Conservation (phyloP, 345 rosid genomes). For the Rhizophora apiculata region DNA sequence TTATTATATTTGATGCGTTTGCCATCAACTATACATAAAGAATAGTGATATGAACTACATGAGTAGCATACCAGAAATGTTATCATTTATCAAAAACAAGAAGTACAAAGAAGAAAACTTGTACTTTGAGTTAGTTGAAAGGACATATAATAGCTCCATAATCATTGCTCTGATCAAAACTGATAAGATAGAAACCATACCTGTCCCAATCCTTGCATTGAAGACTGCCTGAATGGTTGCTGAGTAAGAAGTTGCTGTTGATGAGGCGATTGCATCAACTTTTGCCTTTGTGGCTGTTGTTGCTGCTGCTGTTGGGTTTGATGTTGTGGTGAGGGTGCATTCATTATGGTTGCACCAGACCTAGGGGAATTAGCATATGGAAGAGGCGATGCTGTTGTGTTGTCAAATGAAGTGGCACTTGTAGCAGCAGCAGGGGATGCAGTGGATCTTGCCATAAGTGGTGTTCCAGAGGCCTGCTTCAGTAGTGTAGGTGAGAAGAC, state of each 20-base stretch:
- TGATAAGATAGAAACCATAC: conserved; percentile 28
- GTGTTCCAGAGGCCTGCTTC: conserved; percentile 62
- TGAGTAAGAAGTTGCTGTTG: conserved; percentile 76
- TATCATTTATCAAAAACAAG: background rate
- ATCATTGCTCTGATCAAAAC: background rate
- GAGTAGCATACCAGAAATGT: background rate
- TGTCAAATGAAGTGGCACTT: conserved; percentile 57
- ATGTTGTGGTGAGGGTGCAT: conserved; percentile 85
- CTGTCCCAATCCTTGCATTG: conserved; percentile 76
- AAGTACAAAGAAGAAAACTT: background rate
- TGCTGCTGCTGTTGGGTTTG: conserved; percentile 62
- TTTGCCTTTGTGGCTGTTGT: conserved; percentile 63
- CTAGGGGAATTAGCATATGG: conserved; percentile 90
- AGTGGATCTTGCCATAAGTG: conserved; percentile 73
- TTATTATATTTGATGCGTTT: no score
- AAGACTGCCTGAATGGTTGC: conserved; percentile 72
- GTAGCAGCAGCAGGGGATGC: conserved; percentile 76
- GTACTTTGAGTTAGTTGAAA: background rate
- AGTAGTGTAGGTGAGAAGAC: conserved; percentile 19
- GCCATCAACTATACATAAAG: no score
- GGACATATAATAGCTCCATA: background rate
- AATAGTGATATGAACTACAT: background rate
- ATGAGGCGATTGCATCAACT: conserved; percentile 72
- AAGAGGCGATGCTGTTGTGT: conserved; percentile 75
- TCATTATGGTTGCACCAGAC: conserved; percentile 70